A percentile compares a stretch with the other conserved stretches of the same genome.
Evolutionary conservation across 192 early-diverging fungal species (phyloP).

Genomic region (Spinellus fusiger): DNA sequence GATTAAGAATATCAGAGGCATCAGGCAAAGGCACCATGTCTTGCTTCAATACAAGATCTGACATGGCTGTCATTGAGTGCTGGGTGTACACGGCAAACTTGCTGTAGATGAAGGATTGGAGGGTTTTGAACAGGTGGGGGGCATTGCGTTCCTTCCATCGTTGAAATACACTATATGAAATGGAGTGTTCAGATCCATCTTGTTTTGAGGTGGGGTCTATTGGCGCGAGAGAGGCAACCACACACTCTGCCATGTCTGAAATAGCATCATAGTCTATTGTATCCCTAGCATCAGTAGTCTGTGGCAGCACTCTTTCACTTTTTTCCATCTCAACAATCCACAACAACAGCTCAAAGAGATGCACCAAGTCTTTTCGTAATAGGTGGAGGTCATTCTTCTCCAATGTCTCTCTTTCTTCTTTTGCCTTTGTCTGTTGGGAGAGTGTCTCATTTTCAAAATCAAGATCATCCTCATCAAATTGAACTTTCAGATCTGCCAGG

Average conservation of each 20-base stretch:
- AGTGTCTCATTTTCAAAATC: not conserved
- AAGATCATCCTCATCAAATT: slow-evolving; percentile 18
- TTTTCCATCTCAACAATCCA: slow-evolving; percentile 17
- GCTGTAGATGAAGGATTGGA: slow-evolving; percentile 39
- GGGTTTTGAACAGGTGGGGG: slow-evolving; percentile 36
- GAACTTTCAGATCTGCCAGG: slow-evolving; percentile 22
- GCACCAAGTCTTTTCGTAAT: slow-evolving; percentile 7
- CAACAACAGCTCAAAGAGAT: slow-evolving; percentile 13
- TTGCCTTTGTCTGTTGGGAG: not conserved
- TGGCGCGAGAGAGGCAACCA: not conserved
- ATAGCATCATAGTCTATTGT: not conserved
- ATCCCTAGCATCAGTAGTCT: not conserved
- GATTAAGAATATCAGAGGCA: slow-evolving; percentile 29
- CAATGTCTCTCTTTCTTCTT: not conserved
- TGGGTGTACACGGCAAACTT: slow-evolving; percentile 38
- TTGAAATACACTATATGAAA: slow-evolving; percentile 6
- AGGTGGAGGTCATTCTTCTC: not conserved
- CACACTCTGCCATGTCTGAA: not conserved
- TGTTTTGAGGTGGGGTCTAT: not conserved
- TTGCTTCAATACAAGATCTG: slow-evolving; percentile 9
- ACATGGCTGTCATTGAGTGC: not conserved
- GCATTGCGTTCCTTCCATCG: slow-evolving; percentile 28
- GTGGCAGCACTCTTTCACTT: not conserved
- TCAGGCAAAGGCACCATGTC: slow-evolving; percentile 8
- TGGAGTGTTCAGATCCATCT: not conserved